Evolutionary conservation across 257 asterid species (phyloP).

Genomic region (Lycium ferocissimum): DNA sequence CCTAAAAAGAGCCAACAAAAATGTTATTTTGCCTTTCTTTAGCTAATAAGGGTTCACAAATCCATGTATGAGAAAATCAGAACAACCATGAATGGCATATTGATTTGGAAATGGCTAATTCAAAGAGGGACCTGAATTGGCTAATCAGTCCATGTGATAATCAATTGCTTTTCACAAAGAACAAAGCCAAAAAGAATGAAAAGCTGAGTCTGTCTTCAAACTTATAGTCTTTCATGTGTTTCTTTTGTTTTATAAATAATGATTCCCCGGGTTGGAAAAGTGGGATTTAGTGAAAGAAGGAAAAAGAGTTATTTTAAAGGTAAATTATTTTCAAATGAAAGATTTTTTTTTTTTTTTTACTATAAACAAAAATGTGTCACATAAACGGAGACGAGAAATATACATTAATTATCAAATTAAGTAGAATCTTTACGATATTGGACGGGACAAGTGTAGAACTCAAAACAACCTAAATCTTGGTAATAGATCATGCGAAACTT

Average conservation of each 20-base stretch:
- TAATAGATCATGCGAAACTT: too few species aligned
- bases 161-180: too few species aligned
- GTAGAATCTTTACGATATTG: too few species aligned
- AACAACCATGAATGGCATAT: constrained; percentile 4
- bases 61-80: neutral
- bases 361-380: neutral
- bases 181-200: neutral
- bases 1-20: too few species aligned
- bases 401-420: too few species aligned
- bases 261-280: neutral
- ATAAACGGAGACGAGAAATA: accelerated
- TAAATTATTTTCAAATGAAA: neutral
- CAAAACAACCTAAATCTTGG: neutral
- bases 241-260: neutral
- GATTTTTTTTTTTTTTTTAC: neutral
- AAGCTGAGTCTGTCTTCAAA: neutral
- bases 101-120: neutral
- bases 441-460: neutral
- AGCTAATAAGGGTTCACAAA: neutral
- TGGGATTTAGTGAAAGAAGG: neutral
- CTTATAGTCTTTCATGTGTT: neutral
- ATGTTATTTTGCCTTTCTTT: too few species aligned
- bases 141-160: constrained; percentile 11
- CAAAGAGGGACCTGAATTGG: neutral
- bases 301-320: neutral